Conservation (phyloP, 1,284 basidiomycete genomes). For the Grifola frondosa region DNA sequence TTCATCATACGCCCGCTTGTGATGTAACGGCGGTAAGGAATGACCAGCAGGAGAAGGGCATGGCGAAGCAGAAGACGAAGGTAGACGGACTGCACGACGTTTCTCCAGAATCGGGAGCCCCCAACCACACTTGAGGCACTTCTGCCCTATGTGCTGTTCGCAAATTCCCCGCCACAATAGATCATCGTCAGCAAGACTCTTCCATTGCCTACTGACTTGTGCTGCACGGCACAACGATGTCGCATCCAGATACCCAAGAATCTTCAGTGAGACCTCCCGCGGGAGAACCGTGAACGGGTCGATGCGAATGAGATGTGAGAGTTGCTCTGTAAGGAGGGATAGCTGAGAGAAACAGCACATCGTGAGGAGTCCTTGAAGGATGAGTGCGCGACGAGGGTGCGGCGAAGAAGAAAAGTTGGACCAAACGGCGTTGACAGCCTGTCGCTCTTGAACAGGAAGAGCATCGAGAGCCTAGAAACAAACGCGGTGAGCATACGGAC, state of each 20-base stretch:
- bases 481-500: too few species aligned
- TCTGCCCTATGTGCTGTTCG: slow-evolving; percentile 98
- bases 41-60: slow-evolving; percentile 31
- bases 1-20: slow-evolving; percentile 27
- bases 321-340: slow-evolving; percentile 93
- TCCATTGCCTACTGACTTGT: slow-evolving; percentile 90
- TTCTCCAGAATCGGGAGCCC: slow-evolving; percentile 90
- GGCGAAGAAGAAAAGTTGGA: slow-evolving; percentile 95
- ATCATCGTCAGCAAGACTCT: slow-evolving; percentile 91
- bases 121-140: slow-evolving; percentile 98
- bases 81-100: slow-evolving; percentile 46
- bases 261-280: slow-evolving; percentile 86
- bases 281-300: slow-evolving; percentile 94
- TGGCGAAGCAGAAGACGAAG: slow-evolving; percentile 33
- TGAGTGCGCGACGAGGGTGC: slow-evolving; percentile 87
- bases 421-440: slow-evolving; percentile 93
- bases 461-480: slow-evolving; percentile 95
- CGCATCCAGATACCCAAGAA: slow-evolving; percentile 93
- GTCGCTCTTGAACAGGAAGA: slow-evolving; percentile 86
- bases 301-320: slow-evolving; percentile 89
- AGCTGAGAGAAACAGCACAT: slow-evolving; percentile 99
- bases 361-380: slow-evolving; percentile 96
- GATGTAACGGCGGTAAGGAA: slow-evolving; percentile 23
- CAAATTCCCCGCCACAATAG: slow-evolving; percentile 96
- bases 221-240: slow-evolving; percentile 94